Evolutionary conservation across 2,329 filamentous ascomycete genomes (phyloP).

Genomic region (Neofusicoccum parvum): DNA sequence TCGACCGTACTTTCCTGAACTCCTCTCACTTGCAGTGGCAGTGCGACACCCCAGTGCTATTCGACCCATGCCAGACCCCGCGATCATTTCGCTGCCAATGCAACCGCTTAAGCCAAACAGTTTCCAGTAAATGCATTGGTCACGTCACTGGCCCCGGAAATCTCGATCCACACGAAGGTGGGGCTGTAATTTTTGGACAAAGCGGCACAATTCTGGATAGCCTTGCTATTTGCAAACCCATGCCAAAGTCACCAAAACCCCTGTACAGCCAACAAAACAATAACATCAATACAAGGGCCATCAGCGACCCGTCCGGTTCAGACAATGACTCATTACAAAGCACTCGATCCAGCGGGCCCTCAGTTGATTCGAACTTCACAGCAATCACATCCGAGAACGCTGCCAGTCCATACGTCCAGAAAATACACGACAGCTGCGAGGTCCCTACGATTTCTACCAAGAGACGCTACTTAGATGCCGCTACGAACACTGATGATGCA

Average conservation of each 20-base stretch:
- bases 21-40: constrained; percentile 26
- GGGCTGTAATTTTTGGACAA: background rate
- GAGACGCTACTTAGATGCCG: too few species aligned
- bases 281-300: background rate
- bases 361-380: too few species aligned
- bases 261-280: background rate
- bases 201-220: background rate
- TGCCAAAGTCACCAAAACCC: background rate
- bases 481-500: too few species aligned
- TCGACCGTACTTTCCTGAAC: constrained; percentile 24
- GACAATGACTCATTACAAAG: too few species aligned
- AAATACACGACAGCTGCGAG: too few species aligned
- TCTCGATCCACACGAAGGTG: background rate
- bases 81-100: background rate
- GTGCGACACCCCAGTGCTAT: constrained; percentile 3
- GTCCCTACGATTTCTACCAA: too few species aligned
- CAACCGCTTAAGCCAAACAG: too few species aligned
- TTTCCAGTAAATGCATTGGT: too few species aligned
- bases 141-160: background rate
- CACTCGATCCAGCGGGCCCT: too few species aligned
- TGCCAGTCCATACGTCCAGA: too few species aligned
- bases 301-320: too few species aligned
- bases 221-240: background rate
- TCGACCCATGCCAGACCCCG: background rate
- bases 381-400: too few species aligned